Evolutionary conservation across 2,329 filamentous ascomycete species (phyloP), one percentile per base, ranked within the genome.

Genomic region (Helotiales sp.): DNA sequence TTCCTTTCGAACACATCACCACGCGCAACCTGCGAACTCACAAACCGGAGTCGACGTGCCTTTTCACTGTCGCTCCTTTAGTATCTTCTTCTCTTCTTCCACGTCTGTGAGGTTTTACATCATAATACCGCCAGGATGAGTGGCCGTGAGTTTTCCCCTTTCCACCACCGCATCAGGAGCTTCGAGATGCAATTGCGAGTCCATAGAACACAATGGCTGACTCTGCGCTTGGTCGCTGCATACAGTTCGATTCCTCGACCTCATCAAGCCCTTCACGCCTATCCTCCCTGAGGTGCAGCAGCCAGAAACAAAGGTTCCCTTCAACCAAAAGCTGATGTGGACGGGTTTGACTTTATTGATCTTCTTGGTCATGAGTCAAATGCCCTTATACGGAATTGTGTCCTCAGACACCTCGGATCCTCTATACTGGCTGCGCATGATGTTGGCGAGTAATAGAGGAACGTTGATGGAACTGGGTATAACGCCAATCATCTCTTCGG

Each of bases 341-440:
- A 95, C 90, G 66, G 90, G 89, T 75, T 86, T 93, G 75, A 98
- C 95, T 66, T 86, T 99, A 70, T 82, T 99, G 76, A 96, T 98
- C 81, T 99, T 99, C 86, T 81, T 99, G 84, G 92, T 99, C 78
- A 99, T 99, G 95, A 97, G 92, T 81, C 95, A 97, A 81, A 98
- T 99, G 95, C 93, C 95, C 66, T 81, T 95, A 63, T 99, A 99
- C 80, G 95, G 95, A 79, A 99, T 99, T 77, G 96, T 99, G 73
- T 99, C 95, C 56, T 99, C 95, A 72, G 90, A 95, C 79, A 97
- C 92, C 70, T 98, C 95, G 62, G 96, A 99, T 80, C 96, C 95
- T 69, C 84, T 99, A 72, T 99, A 99, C 86, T 99, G 95, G 95
- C 85, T 99, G 73, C 90, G 95, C 78, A 98, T 99, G 93, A 97